phyloP scores from a whole-genome alignment of 225 moss, liverwort and hornwort species.

The Marchantia polymorpha region DNA sequence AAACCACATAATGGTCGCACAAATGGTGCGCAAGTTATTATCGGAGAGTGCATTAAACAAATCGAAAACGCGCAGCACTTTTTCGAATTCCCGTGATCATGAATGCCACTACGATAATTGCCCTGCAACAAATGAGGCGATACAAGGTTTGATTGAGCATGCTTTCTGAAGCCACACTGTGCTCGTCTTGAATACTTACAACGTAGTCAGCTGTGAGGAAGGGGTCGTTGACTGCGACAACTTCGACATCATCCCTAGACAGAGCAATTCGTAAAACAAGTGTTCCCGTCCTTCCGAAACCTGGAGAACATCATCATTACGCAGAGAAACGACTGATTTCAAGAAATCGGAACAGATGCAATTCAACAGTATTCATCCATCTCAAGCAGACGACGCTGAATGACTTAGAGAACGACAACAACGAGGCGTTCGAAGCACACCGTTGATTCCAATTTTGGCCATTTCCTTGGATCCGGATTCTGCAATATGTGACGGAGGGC shows the following conservation, averaged over 20 bases:
- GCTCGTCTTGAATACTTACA: conserved; percentile 32
- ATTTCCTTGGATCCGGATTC: conserved; percentile 50
- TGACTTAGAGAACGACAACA: too few species aligned
- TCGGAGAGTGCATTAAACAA: too few species aligned
- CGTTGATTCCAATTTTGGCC: conserved; percentile 84
- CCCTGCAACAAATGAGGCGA: too few species aligned
- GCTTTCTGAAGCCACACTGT: background rate
- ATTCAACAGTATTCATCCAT: background rate
- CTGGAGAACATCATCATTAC: conserved; percentile 18
- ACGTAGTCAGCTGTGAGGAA: conserved; percentile 80
- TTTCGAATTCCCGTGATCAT: too few species aligned
- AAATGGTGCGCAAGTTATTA: too few species aligned
- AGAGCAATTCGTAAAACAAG: conserved; percentile 74
- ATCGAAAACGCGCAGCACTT: too few species aligned
- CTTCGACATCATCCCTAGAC: conserved; percentile 72
- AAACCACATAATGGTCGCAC: too few species aligned
- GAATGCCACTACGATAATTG: too few species aligned
- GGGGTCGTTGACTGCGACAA: conserved; percentile 90
- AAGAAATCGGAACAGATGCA: background rate
- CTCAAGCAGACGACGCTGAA: too few species aligned
- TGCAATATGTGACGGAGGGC: background rate
- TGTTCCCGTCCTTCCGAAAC: conserved; percentile 92
- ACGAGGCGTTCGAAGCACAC: conserved; percentile 24
- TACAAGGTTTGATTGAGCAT: too few species aligned
- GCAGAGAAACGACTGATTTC: background rate